A percentile compares a stretch with the other conserved stretches of the same genome.
Conservation (phyloP, 208 protist species). For the Crithidia expoeki region DNA sequence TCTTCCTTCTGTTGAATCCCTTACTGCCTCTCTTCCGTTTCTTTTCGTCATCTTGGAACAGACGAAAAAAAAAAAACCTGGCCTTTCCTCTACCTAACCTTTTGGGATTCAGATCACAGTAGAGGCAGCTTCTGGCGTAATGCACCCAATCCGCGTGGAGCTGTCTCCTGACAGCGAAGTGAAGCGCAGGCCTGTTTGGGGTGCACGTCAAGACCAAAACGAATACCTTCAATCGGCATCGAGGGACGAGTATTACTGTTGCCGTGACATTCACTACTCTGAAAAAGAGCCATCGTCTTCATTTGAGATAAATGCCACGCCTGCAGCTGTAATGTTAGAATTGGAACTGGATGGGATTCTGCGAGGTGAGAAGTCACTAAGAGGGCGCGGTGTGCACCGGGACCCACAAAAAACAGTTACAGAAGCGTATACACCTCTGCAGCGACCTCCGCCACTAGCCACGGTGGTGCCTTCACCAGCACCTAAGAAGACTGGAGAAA, state of each 20-base stretch:
- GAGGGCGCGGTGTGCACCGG: conserved; percentile 1
- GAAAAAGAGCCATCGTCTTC: not conserved
- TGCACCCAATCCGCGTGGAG: conserved; percentile 31
- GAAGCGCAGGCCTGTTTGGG: not conserved
- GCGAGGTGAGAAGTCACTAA: not conserved
- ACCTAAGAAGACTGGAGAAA: not conserved
- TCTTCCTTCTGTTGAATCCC: no score
- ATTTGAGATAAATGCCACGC: not conserved
- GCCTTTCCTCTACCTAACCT: no score
- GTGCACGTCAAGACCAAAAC: not conserved
- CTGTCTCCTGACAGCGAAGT: conserved; percentile 20
- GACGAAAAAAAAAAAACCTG: no score
- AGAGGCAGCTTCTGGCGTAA: conserved; percentile 3
- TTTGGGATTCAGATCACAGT: no score
- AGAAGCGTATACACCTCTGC: no score
- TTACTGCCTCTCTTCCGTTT: no score
- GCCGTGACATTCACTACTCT: not conserved
- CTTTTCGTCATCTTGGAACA: no score
- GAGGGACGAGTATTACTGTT: conserved; percentile 26
- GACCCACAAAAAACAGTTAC: no score
- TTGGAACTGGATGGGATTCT: conserved; percentile 26
- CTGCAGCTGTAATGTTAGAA: conserved; percentile 13
- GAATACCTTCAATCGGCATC: not conserved
- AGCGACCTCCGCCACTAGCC: not conserved
- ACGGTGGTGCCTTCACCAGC: not conserved